Percentiles rank a stretch among this genome's conserved stretches.
Evolutionary conservation across 768 basidiomycete genomes (phyloP).

Genomic region (Xerocomus spinulosus): DNA sequence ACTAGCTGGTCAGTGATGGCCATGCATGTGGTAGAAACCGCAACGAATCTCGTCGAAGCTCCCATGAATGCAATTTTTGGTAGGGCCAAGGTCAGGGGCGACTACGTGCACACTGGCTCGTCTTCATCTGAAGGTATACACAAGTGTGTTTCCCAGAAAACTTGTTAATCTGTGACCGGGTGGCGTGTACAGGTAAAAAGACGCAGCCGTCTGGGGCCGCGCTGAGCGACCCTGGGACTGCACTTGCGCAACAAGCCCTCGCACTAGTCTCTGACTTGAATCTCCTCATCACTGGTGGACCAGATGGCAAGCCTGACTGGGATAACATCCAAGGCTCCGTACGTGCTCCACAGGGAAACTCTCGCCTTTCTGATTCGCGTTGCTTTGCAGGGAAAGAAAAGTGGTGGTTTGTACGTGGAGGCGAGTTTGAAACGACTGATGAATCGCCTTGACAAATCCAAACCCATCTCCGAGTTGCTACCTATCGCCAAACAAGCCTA

Average conservation of each 20-base stretch:
- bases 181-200: neutral
- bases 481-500: constrained; percentile 7
- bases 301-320: constrained; percentile 13
- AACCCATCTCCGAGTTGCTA: constrained; percentile 12
- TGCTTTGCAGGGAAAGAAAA: constrained; percentile 3
- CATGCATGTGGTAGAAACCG: constrained; percentile 14
- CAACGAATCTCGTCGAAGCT: constrained; percentile 10
- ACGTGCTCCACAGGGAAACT: neutral
- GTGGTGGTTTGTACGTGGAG: constrained; percentile 15
- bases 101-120: constrained; percentile 10
- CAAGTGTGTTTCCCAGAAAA: neutral
- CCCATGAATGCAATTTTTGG: constrained; percentile 11
- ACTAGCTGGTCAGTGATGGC: constrained; percentile 11
- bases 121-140: neutral
- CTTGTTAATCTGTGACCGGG: neutral
- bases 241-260: constrained; percentile 9
- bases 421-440: constrained; percentile 11
- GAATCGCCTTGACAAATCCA: constrained; percentile 10
- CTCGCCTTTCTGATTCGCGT: neutral
- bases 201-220: constrained; percentile 10
- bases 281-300: constrained; percentile 12
- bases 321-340: constrained; percentile 12
- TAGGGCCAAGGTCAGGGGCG: constrained; percentile 7
- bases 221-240: constrained; percentile 8
- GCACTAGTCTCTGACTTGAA: constrained; percentile 6